Evolutionary conservation across 169 alveolate species (phyloP), one percentile per base, ranked within the genome.

Genomic region (Amoebophrya sp.): DNA sequence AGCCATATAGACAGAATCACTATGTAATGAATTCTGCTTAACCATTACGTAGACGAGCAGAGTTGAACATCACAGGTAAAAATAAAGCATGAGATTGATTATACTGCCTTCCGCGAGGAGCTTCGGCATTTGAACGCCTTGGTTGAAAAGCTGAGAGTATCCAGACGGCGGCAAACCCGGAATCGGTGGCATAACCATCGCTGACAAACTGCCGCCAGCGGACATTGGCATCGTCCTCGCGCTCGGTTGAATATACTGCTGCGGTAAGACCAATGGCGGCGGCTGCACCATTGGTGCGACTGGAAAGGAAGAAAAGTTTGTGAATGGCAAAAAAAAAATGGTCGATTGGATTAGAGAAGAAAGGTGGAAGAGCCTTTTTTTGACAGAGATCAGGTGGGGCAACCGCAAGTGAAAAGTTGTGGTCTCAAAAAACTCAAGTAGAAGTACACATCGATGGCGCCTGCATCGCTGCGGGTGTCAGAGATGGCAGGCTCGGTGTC

Each of bases 151-250:
- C 83, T 65, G 83, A 29, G 83, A 65, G 83, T 65, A 65, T 1
- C 83, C 83, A 36, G 83, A 65, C 10, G 83, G 83, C 83, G 83
- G 83, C 83, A 65, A 18, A 65, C 83, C 83, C 33, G 83, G 83
- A 0, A 65, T 65, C 83, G 83, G 2, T 6, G 83, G 83, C 83
- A 65, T 65, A 29, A 65, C 83, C 12, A 26, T 12, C 10, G 83
- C 83, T 29, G 83, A 65, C 2, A 65, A 18, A 6, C 18, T 29
- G 83, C 83, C 26, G 83, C 39, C 18, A 18, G 2, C 10, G 33
- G 83, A 10, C 83, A 65, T 65, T 18, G n/a, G 0, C 10, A 36
- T 18, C 83, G 83, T 29, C 36, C 3, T 6, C 83, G n/a, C n/a
- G 38, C 10, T 6, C 65, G 65, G 6, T 18, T 6, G 65, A 6